A percentile compares a stretch with the other conserved stretches of the same genome.
Evolutionary conservation across 257 asterid genomes (phyloP).

Genomic region (Thymus mandschuricus): DNA sequence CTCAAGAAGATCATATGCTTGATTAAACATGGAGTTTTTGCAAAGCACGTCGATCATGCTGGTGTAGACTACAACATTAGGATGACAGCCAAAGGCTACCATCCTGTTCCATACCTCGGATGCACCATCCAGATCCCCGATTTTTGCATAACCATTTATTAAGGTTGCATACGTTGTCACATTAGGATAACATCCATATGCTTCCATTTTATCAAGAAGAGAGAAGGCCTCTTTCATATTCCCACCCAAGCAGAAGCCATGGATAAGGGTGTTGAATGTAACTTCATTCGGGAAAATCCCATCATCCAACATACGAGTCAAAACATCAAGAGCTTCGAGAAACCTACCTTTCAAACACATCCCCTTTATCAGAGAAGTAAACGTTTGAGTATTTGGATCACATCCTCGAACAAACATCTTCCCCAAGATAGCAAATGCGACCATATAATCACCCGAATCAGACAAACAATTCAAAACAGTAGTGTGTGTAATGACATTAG

Average conservation of each 20-base stretch:
- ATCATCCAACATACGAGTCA: conserved; percentile 56
- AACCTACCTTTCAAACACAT: conserved; percentile 51
- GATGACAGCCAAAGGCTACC: conserved; percentile 56
- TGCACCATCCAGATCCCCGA: conserved; percentile 61
- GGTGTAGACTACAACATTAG: conserved; percentile 80
- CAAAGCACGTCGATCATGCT: conserved; percentile 83
- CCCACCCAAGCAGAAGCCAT: conserved; percentile 68
- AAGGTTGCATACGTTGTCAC: conserved; percentile 63
- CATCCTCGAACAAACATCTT: conserved; percentile 76
- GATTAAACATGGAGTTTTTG: conserved; percentile 60
- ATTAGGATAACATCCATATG: conserved; percentile 54
- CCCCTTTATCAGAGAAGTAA: conserved; percentile 80
- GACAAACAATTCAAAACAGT: conserved; percentile 54
- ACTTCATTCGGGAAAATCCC: conserved; percentile 68
- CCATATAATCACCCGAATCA: conserved; percentile 51
- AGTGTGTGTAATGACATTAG: conserved; percentile 74
- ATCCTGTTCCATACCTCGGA: conserved; percentile 85
- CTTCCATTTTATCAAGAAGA: conserved; percentile 58
- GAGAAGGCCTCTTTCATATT: conserved; percentile 53
- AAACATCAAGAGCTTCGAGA: conserved; percentile 61
- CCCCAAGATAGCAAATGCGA: conserved; percentile 63
- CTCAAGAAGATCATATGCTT: conserved; percentile 64
- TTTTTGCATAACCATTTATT: conserved; percentile 71
- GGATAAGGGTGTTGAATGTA: conserved; percentile 72
- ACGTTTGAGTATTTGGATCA: conserved; percentile 69